phyloP scores from a whole-genome alignment of 2,329 filamentous ascomycete genomes.

The Colletotrichum brevisporum region DNA sequence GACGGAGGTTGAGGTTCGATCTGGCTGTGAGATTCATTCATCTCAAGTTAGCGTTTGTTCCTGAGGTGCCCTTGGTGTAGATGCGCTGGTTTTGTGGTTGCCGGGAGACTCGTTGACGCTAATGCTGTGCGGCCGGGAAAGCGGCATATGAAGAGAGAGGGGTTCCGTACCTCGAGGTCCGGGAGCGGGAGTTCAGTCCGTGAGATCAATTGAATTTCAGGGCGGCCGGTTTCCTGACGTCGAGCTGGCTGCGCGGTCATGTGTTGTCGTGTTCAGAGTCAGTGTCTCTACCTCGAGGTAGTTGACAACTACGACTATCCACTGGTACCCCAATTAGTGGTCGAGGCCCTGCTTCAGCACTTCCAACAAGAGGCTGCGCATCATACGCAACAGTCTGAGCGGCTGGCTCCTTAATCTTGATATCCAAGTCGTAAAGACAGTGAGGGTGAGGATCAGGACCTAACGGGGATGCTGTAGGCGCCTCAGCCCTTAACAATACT shows the following conservation, averaged over 20 bases:
- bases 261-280: not conserved
- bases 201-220: conserved; percentile 18
- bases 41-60: conserved; percentile 17
- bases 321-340: no score
- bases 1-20: not conserved
- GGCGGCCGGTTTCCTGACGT: not conserved
- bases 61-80: not conserved
- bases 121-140: no score
- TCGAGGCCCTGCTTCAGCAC: no score
- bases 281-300: no score
- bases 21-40: conserved; percentile 19
- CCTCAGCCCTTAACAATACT: not conserved
- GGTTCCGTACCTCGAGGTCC: not conserved
- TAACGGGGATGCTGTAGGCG: not conserved
- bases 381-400: not conserved
- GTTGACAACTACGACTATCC: no score
- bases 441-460: not conserved
- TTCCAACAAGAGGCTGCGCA: no score
- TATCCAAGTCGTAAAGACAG: not conserved
- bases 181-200: not conserved
- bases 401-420: not conserved
- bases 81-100: not conserved
- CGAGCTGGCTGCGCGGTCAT: not conserved
- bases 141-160: not conserved
- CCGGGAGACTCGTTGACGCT: no score